These are phyloP conservation scores for Rhodotorula sp. DNA, from an alignment of 1,284 basidiomycete genomes.

Conservation along the genomic window DNA sequence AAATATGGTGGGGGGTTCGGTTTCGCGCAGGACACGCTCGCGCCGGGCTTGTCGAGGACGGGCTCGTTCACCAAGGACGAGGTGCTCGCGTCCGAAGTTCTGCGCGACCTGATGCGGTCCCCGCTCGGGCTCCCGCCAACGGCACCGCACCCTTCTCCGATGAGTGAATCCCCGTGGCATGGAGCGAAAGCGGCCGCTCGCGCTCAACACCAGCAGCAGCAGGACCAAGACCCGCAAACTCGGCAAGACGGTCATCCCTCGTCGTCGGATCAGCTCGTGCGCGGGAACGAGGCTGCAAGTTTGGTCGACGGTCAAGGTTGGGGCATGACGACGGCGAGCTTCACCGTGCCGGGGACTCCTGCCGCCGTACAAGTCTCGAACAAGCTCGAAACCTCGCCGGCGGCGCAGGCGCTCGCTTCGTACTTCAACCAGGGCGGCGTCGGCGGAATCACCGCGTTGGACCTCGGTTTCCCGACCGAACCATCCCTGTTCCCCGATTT, in stretches of 20 bases:
- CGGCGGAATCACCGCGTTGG: constrained; percentile 38
- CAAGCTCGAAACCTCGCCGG: constrained; percentile 32
- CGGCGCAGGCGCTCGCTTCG: constrained; percentile 25
- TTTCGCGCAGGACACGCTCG: constrained; percentile 14
- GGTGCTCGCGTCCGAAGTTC: constrained; percentile 39
- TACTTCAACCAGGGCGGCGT: constrained; percentile 42
- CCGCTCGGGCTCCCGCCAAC: not conserved
- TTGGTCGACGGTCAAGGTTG: constrained; percentile 8
- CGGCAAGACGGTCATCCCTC: not conserved
- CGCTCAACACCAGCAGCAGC: not conserved
- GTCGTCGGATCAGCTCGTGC: not conserved
- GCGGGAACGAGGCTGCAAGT: not conserved
- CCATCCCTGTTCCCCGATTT: constrained; percentile 31
- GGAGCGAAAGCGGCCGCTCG: not conserved
- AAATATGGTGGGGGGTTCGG: not conserved
- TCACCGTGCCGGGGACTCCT: not conserved
- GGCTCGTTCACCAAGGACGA: constrained; percentile 36
- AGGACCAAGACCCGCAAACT: not conserved
- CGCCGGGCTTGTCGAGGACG: constrained; percentile 14
- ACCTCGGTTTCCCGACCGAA: constrained; percentile 35
- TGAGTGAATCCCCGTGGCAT: not conserved
- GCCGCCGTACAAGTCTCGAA: not conserved
- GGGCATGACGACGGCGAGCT: not conserved
- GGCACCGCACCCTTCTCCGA: not conserved
- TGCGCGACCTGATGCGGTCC: constrained; percentile 23